phyloP scores from a whole-genome alignment of 805 yeast species.

The Schwanniomyces sp. region DNA sequence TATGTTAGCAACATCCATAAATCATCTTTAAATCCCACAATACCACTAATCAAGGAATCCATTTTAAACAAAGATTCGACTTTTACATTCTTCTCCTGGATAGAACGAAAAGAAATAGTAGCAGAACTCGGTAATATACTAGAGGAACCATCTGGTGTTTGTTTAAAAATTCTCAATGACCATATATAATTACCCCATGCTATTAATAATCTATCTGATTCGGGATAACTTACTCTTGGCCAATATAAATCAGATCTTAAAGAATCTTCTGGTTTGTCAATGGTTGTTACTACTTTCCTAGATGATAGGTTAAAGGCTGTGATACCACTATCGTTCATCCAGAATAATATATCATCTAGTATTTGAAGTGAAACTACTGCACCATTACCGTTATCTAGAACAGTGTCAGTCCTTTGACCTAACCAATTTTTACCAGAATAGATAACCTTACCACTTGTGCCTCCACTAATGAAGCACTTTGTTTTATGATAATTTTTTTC shows the following conservation, averaged over 20 bases:
- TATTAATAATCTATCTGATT: slow-evolving; percentile 62
- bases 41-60: slow-evolving; percentile 67
- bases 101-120: slow-evolving; percentile 50
- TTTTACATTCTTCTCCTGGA: slow-evolving; percentile 43
- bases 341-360: slow-evolving; percentile 64
- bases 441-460: slow-evolving; percentile 81
- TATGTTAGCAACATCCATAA: slow-evolving; percentile 61
- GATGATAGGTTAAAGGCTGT: slow-evolving; percentile 60
- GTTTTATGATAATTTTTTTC: slow-evolving; percentile 65
- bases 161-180: slow-evolving; percentile 52
- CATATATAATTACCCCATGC: slow-evolving; percentile 86
- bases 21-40: slow-evolving; percentile 73
- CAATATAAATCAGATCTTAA: slow-evolving; percentile 78
- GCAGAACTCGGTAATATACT: slow-evolving; percentile 53
- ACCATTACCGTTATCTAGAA: slow-evolving; percentile 59
- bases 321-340: slow-evolving; percentile 86
- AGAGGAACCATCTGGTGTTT: slow-evolving; percentile 21
- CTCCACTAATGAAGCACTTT: slow-evolving; percentile 79
- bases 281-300: slow-evolving; percentile 46
- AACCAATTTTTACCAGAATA: slow-evolving; percentile 83
- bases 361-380: slow-evolving; percentile 69
- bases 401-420: slow-evolving; percentile 72
- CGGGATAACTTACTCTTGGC: slow-evolving; percentile 73
- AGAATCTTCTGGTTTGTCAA: slow-evolving; percentile 55
- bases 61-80: slow-evolving; percentile 49